phyloP scores from a whole-genome alignment of 306 rosid genomes.

The Vigna unguiculata region DNA sequence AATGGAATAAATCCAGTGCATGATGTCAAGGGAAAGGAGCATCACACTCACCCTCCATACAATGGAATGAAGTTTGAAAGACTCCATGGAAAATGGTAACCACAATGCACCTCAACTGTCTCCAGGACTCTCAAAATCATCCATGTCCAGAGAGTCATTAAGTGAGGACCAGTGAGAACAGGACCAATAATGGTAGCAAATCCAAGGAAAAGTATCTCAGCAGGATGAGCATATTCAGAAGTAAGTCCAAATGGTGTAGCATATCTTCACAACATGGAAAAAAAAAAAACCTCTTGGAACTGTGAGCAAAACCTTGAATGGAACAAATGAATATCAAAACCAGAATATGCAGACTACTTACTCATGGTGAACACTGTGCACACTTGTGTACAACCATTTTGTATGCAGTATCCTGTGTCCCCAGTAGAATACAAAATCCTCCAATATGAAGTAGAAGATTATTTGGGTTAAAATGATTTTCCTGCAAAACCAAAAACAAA shows the following conservation, averaged over 20 bases:
- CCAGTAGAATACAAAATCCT: constrained; percentile 94
- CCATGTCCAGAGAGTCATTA: constrained; percentile 93
- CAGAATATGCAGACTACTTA: constrained; percentile 49
- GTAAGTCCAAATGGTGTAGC: constrained; percentile 96
- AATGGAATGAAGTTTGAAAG: constrained; percentile 86
- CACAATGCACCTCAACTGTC: constrained; percentile 96
- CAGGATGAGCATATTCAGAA: constrained; percentile 99
- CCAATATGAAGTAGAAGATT: constrained; percentile 80
- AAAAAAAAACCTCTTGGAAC: constrained; percentile 28
- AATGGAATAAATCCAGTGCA: not conserved
- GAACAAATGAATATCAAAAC: constrained; percentile 5
- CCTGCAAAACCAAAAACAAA: constrained; percentile 60
- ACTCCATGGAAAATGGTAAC: constrained; percentile 98
- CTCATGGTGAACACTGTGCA: constrained; percentile 92
- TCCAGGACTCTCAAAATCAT: constrained; percentile 86
- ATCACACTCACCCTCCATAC: constrained; percentile 84
- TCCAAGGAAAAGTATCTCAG: constrained; percentile 97
- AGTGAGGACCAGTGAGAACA: constrained; percentile 92
- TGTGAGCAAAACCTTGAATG: constrained; percentile 20
- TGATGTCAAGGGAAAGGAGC: constrained; percentile 28
- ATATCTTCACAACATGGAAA: constrained; percentile 59
- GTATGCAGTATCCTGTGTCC: constrained; percentile 90
- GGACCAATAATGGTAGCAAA: constrained; percentile 93
- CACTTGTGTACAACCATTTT: constrained; percentile 88
- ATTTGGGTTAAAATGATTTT: constrained; percentile 66